Conservation (phyloP, 2,329 filamentous ascomycete species). For the Stachybotrys elegans region DNA sequence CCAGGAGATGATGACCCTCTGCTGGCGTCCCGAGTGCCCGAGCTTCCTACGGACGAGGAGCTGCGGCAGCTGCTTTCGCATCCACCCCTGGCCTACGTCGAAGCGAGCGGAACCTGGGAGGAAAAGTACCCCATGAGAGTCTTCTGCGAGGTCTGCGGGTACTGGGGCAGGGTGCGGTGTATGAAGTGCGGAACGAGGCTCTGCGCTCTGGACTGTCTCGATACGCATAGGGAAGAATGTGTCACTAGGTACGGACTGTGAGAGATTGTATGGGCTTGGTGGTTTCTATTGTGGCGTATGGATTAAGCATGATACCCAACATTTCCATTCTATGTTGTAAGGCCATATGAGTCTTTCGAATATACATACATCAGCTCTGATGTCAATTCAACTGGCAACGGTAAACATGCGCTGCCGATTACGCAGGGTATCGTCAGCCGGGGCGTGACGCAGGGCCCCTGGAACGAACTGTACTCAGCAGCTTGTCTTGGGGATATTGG, state of each 20-base stretch:
- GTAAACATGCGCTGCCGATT: too few relatives aligned
- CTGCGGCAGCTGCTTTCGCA: conserved; percentile 58
- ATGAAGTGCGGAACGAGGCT: conserved; percentile 72
- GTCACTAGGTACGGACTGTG: conserved; percentile 57
- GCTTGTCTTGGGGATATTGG: too few relatives aligned
- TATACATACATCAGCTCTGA: too few relatives aligned
- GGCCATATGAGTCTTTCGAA: too few relatives aligned
- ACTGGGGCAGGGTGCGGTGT: conserved; percentile 74
- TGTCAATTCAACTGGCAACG: too few relatives aligned
- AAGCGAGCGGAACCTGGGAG: conserved; percentile 48
- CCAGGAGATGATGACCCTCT: conserved; percentile 52
- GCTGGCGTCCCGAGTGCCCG: conserved; percentile 53
- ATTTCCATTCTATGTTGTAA: too few relatives aligned
- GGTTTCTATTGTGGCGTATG: too few relatives aligned
- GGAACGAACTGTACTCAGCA: too few relatives aligned
- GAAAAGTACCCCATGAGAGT: conserved; percentile 50
- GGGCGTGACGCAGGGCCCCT: too few relatives aligned
- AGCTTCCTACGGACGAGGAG: conserved; percentile 53
- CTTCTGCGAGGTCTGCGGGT: conserved; percentile 78
- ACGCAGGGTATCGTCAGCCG: too few relatives aligned
- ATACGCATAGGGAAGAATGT: conserved; percentile 66
- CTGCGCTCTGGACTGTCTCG: conserved; percentile 72
- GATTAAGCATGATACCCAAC: too few relatives aligned
- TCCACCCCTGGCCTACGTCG: conserved; percentile 63
- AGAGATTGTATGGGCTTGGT: too few relatives aligned